Evolutionary conservation across 257 asterid genomes (phyloP), one percentile per base, ranked within the genome.

Genomic region (Jasminum sambac): DNA sequence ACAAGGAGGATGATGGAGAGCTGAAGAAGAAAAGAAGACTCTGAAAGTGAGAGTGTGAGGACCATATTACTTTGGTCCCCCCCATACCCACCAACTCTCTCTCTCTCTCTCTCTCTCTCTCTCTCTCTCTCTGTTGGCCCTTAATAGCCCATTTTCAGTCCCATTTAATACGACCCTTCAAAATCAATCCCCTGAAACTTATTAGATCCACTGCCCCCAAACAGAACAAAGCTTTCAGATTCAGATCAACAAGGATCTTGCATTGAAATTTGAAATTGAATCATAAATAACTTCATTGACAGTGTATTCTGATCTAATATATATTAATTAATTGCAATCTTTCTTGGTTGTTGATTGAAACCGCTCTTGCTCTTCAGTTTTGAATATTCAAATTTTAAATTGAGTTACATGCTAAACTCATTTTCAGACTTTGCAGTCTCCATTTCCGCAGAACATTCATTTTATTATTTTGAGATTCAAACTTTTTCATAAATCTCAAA

Each of bases 141-240:
- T 67, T 48, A 42, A 41, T 62, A 64, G 14, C 37, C 60, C 63
- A 72, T 44, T 43, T 67, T 75, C 64, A 36, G 57, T 77, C 65
- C 50, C 55, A 46, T 21, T 12, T 81, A 84, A 63, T 80, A 77
- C 14, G 84, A 74, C 85, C 69, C 77, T 68, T 76, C 84, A 78
- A 66, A 72, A 82, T 43, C 80, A 73, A 69, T 36, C 68, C 19
- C 72, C 64, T 69, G 75, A 41, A 65, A 72, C 75, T 71, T 74
- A 42, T 71, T 57, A 42, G 71, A 50, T 63, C 70, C 84, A 80
- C 63, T 80, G 76, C 81, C 70, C 66, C 61, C 81, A 74, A 82
- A 79, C 87, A 84, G 78, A 81, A 66, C 70, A 77, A 67, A 65
- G 68, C 86, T 77, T 82, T 78, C 77, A 80, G 66, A 70, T 80